Evolutionary conservation across 768 basidiomycete genomes (phyloP).

Genomic region (Austroboletus eburneus): DNA sequence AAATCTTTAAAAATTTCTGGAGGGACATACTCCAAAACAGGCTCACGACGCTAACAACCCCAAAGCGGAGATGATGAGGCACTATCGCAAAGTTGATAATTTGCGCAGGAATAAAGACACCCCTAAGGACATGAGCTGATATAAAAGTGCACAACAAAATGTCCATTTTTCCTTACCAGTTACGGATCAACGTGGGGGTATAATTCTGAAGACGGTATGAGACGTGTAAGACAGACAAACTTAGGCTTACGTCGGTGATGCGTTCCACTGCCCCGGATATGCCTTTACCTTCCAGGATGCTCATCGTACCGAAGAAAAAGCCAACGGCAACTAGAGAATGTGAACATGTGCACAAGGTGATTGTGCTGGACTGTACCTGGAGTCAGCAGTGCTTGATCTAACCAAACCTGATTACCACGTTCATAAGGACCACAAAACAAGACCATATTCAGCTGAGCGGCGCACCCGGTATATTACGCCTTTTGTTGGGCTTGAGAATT

Average conservation of each 20-base stretch:
- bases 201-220: constrained; percentile 48
- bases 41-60: constrained; percentile 70
- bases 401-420: constrained; percentile 52
- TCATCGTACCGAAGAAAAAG: constrained; percentile 72
- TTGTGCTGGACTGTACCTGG: constrained; percentile 42
- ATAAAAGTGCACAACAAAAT: not conserved
- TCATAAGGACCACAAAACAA: not conserved
- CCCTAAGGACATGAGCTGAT: constrained; percentile 36
- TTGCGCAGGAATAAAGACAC: constrained; percentile 73
- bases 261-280: constrained; percentile 46
- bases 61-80: constrained; percentile 72
- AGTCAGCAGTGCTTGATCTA: constrained; percentile 78
- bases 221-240: not conserved
- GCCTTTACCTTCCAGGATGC: constrained; percentile 72
- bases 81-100: constrained; percentile 74
- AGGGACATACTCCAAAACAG: constrained; percentile 69
- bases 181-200: constrained; percentile 66
- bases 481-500: constrained; percentile 57
- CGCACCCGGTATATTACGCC: constrained; percentile 58
- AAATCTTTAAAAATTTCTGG: not conserved
- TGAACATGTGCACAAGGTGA: constrained; percentile 12
- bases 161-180: constrained; percentile 51
- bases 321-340: constrained; percentile 37
- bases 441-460: constrained; percentile 14
- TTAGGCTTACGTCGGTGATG: constrained; percentile 33